A percentile compares a stretch with the other conserved stretches of the same genome.
These are phyloP conservation scores for Dendrobium nobile DNA, from an alignment of 106 monocot genomes.

Conservation along the genomic window DNA sequence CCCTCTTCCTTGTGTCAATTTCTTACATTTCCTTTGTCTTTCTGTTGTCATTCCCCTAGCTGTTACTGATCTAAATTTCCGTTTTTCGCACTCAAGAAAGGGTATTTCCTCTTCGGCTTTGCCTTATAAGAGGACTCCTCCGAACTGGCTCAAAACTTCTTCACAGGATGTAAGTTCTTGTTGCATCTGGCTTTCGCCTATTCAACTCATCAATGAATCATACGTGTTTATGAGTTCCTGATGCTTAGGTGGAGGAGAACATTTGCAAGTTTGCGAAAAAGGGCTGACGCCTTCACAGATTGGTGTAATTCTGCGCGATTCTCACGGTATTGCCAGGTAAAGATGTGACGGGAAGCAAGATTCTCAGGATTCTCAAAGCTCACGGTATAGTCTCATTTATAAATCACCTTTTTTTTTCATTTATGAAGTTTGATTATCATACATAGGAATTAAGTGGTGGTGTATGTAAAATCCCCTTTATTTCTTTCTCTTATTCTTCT, in stretches of 20 bases:
- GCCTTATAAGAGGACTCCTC: conserved; percentile 77
- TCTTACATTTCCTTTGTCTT: neutral
- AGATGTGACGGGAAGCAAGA: conserved; percentile 78
- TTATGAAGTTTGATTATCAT: neutral
- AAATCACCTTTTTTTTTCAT: neutral
- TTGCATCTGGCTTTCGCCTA: neutral
- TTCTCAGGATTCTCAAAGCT: conserved; percentile 69
- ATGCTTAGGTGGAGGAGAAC: conserved; percentile 56
- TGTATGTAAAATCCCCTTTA: neutral
- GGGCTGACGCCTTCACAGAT: conserved; percentile 76
- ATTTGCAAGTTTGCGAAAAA: conserved; percentile 83
- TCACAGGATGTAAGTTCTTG: conserved; percentile 38
- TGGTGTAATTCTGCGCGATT: conserved; percentile 78
- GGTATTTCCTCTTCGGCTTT: conserved; percentile 68
- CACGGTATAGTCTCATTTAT: conserved; percentile 30
- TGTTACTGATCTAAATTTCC: neutral
- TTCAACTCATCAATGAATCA: neutral
- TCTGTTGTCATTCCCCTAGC: neutral
- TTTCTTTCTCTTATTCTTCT: neutral
- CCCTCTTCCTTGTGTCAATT: neutral
- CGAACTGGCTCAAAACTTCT: conserved; percentile 67
- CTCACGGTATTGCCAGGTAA: conserved; percentile 86
- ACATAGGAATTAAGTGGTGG: neutral
- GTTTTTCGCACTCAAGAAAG: conserved; percentile 27
- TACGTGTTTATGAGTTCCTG: neutral